Evolutionary conservation across 495 filamentous ascomycete species (phyloP), one percentile per base, ranked within the genome.

Genomic region (Tirmania nivea): DNA sequence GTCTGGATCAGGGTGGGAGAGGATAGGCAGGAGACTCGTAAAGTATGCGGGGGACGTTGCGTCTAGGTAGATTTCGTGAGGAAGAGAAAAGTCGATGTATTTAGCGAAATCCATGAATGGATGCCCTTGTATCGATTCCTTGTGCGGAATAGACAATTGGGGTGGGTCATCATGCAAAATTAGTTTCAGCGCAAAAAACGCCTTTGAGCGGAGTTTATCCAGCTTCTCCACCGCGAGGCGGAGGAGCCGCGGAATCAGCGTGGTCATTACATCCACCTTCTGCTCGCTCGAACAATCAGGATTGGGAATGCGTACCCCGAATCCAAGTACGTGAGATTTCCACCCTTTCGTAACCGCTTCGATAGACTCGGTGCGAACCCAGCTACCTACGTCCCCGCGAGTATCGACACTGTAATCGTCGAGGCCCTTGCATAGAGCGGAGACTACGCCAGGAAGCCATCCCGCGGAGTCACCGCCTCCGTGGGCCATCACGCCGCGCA

Each of bases 401-500:
- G 83, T 74, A 59, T 83, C 86, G 10, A 83, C 84, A 0, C 84
- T 87, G 58, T 96, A 95, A 62, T 99, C 88, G 53, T 90, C 81
- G 47, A 96, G 63, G 10, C 71, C 80, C 58, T 63, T 70, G 19
- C 56, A 67, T 34, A 74, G 68, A 10, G 69, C 60, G 2, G 58
- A 49, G 36, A 71, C 60, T 9, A 75, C 64, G 36, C 71, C 73
- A 5, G 21, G 39, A 19, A 45, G 8, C 10, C 48, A 16, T 1
- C 53, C 51, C 6, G 20, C 47, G 34, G 2, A 10, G 8, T 52
- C 34, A 14, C 10, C 16, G 11, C 57, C 10, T 1, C 56, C 57
- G 14, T 35, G 58, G 1, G 48, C 6, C 11, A 62, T 50, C 14
- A 61, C 54, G 1, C 57, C 54, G 10, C 21, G 20, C 8, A 51